Evolutionary conservation across 73 alveolate species (phyloP).

Genomic region (Blepharisma japonicum): DNA sequence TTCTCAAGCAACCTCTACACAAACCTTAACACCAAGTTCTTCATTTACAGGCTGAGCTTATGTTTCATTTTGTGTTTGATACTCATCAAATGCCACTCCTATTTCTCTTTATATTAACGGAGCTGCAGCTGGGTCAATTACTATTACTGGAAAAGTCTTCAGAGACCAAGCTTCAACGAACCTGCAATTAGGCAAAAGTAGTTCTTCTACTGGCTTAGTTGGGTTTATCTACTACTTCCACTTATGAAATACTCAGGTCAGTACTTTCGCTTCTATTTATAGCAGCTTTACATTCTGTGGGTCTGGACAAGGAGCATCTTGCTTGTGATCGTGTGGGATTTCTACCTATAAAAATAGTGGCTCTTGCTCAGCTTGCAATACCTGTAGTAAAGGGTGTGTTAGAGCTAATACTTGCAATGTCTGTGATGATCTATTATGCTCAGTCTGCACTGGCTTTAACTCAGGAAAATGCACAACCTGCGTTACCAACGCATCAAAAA

Average conservation of each 20-base stretch:
- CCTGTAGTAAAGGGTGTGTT: conserved; percentile 11
- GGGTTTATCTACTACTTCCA: conserved; percentile 5
- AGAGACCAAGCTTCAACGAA: too few relatives aligned
- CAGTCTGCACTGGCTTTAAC: not conserved
- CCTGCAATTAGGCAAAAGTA: not conserved
- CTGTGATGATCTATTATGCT: not conserved
- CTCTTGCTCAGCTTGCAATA: not conserved
- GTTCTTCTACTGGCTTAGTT: not conserved
- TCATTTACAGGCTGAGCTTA: too few relatives aligned
- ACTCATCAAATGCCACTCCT: too few relatives aligned
- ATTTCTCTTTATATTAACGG: too few relatives aligned
- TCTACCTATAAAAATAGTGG: not conserved
- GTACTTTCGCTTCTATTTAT: not conserved
- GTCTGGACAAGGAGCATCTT: not conserved
- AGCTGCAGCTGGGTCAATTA: too few relatives aligned
- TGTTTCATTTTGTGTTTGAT: too few relatives aligned
- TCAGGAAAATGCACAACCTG: not conserved
- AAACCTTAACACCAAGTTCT: too few relatives aligned
- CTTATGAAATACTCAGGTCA: not conserved
- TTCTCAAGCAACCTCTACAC: too few relatives aligned
- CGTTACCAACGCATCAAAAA: not conserved
- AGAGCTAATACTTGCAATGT: not conserved
- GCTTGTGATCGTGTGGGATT: not conserved
- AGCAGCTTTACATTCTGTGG: conserved; percentile 2
- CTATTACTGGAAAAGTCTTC: too few relatives aligned